Percentiles rank a stretch among this genome's conserved stretches.
Evolutionary conservation across 129 eudicot genomes (phyloP).

Genomic region (Chrysanthemum lavandulifolium): DNA sequence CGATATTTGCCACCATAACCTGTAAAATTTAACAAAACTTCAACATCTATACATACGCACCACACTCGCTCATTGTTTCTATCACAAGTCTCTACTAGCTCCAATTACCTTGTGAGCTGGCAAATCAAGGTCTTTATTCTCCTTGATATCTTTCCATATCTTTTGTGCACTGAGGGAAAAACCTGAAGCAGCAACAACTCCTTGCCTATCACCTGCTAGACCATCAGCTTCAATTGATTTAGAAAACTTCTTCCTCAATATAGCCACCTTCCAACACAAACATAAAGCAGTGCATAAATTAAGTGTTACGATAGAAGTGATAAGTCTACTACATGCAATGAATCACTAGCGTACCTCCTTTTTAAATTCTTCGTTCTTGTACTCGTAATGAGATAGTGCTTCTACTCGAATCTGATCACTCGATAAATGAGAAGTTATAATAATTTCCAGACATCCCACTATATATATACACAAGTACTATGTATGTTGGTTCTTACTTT

Average conservation of each 20-base stretch:
- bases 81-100: neutral
- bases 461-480: no score
- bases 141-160: conserved; percentile 71
- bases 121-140: conserved; percentile 74
- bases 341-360: conserved; percentile 41
- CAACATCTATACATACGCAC: neutral
- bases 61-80: neutral
- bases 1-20: conserved; percentile 16
- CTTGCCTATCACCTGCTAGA: no score
- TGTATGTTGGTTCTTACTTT: conserved; percentile 47
- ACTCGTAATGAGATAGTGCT: conserved; percentile 59
- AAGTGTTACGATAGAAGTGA: no score
- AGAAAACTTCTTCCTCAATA: conserved; percentile 51
- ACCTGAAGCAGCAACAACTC: conserved; percentile 65
- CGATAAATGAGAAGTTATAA: neutral
- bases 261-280: conserved; percentile 53
- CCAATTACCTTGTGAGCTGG: conserved; percentile 64
- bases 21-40: neutral
- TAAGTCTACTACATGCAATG: no score
- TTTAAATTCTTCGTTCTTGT: conserved; percentile 51
- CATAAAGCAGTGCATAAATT: no score
- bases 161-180: conserved; percentile 62
- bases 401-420: conserved; percentile 57
- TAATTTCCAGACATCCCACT: no score
- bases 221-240: no score